These are phyloP conservation scores for Globomyces sp. DNA, from an alignment of 371 early-diverging fungal genomes.

Conservation along the genomic window DNA sequence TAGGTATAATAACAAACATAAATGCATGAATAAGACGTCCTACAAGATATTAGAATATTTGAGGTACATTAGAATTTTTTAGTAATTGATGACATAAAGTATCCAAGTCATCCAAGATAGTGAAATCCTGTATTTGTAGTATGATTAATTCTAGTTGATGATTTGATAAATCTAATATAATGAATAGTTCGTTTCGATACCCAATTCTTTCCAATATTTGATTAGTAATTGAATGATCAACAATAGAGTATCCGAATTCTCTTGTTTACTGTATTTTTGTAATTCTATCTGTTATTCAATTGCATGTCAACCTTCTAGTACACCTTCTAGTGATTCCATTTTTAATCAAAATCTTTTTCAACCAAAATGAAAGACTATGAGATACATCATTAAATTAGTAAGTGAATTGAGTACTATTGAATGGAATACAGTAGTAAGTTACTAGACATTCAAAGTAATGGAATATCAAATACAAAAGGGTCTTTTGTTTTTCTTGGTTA, in stretches of 20 bases:
- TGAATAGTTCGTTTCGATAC: not conserved
- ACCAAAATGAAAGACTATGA: too few species aligned
- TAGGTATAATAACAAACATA: not conserved
- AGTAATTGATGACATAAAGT: not conserved
- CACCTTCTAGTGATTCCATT: constrained; percentile 6
- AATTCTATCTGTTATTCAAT: not conserved
- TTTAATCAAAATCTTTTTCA: not conserved
- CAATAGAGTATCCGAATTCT: too few species aligned
- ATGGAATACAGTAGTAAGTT: too few species aligned
- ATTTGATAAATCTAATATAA: not conserved
- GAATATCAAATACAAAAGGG: too few species aligned
- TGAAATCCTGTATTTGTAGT: constrained; percentile 5
- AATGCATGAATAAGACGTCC: not conserved
- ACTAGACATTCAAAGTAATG: too few species aligned
- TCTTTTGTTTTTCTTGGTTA: too few species aligned
- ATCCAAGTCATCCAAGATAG: constrained; percentile 2
- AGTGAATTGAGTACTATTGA: too few species aligned
- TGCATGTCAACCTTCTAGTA: not conserved
- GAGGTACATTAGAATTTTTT: not conserved
- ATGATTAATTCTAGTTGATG: constrained; percentile 4
- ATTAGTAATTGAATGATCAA: too few species aligned
- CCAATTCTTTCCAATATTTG: not conserved
- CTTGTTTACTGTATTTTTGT: constrained; percentile 5
- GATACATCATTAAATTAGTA: too few species aligned
- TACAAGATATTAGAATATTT: not conserved